Evolutionary conservation across 208 protist genomes (phyloP).

Genomic region (Leishmania mexicana): DNA sequence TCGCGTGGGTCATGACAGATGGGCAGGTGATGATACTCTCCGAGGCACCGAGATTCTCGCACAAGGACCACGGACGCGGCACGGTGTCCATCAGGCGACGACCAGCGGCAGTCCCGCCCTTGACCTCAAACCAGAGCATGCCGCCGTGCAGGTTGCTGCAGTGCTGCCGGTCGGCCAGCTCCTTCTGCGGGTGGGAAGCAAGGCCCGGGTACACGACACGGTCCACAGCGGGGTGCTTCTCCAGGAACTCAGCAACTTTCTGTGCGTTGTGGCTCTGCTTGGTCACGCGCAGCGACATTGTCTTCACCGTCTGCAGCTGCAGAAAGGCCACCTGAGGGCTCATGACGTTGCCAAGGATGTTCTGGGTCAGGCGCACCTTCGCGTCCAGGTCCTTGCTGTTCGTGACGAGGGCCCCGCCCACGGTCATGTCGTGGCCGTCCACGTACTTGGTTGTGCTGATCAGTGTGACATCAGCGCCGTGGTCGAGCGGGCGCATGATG

Average conservation of each 20-base stretch:
- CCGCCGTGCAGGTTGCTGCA: constrained; percentile 78
- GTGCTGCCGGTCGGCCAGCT: constrained; percentile 93
- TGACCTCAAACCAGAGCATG: constrained; percentile 95
- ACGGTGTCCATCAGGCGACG: constrained; percentile 86
- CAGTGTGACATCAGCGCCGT: constrained; percentile 96
- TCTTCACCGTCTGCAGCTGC: constrained; percentile 96
- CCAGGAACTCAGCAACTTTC: constrained; percentile 89
- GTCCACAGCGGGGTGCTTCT: constrained; percentile 82
- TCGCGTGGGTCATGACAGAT: constrained; percentile 96
- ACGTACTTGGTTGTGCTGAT: constrained; percentile 98
- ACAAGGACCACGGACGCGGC: constrained; percentile 84
- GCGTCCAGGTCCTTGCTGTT: constrained; percentile 82
- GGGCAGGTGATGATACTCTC: constrained; percentile 97
- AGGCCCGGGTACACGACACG: constrained; percentile 94
- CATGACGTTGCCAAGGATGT: constrained; percentile 94
- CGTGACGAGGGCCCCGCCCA: constrained; percentile 89
- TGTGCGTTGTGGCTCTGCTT: constrained; percentile 93
- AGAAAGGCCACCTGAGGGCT: constrained; percentile 94
- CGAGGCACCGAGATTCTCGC: constrained; percentile 94
- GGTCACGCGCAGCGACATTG: constrained; percentile 93
- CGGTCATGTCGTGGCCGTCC: constrained; percentile 96
- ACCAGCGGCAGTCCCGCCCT: constrained; percentile 70
- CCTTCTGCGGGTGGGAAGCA: constrained; percentile 93
- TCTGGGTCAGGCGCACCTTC: constrained; percentile 93
- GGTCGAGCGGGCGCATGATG: constrained; percentile 95